Base-by-base conservation (phyloP, 768 basidiomycete species). In the Mycena leptocephala region DNA sequence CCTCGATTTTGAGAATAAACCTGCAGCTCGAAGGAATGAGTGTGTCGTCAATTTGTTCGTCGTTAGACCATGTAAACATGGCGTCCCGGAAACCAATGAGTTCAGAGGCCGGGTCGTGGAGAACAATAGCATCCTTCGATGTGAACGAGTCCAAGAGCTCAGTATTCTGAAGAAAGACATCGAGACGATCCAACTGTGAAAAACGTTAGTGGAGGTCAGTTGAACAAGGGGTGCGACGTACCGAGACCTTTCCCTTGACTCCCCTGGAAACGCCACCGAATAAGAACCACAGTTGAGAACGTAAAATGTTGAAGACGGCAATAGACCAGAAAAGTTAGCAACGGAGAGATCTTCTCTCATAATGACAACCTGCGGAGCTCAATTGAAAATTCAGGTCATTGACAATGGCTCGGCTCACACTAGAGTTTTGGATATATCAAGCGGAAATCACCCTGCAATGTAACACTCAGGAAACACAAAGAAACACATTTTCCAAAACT, bases 231-330 rank as follows among this genome's bases (percentile, higher is more conserved):
- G n/a, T n/a, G n/a, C n/a, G n/a, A n/a, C 43, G 7, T 20, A 46
- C 43, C 1, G 93, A 93, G 3, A 95, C 93, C 82, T 92, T 92
- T 64, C 87, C 92, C 83, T 82, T 76, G 30, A 81, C 70, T 6
- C 68, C 67, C 26, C 43, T 58, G 3, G 80, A 82, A 22, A 83
- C 72, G 22, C 79, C 75, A 72, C 80, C 83, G 16, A 85, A 80
- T 2, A 82, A 79, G 80, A 82, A 87, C 81, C 85, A 82, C 62
- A 93, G 81, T 70, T 91, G 28, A 30, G 18, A 13, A n/a, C 59
- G 59, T 13, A 61, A 35, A 14, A 61, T 89, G 5, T 87, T 86
- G 35, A 93, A 61, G 9, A 61, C 59, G 13, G 59, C 30, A 33
- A 61, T 61, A 35, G 59, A 61, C 3, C 35, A 61, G n/a, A 61